These are phyloP conservation scores for Blastobotrys capitulatus DNA, from an alignment of 1,139 yeast species.

Conservation along the genomic window DNA sequence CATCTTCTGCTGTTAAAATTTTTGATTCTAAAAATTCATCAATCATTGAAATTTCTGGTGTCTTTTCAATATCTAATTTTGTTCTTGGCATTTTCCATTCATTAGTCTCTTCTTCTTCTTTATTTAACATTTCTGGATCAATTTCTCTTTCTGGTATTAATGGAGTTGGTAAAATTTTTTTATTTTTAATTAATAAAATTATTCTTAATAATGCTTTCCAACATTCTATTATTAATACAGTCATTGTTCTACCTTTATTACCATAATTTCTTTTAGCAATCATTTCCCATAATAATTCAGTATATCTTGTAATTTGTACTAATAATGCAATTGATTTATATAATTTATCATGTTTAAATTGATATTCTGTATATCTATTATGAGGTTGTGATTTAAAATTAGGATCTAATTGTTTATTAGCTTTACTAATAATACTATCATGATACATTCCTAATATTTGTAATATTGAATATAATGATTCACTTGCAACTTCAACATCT, in stretches of 20 bases:
- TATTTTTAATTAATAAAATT: constrained; percentile 27
- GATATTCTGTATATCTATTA: constrained; percentile 32
- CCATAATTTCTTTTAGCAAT: constrained; percentile 29
- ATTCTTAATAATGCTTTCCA: constrained; percentile 34
- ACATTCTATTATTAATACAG: constrained; percentile 32
- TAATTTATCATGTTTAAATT: constrained; percentile 20
- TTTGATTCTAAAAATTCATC: constrained; percentile 26
- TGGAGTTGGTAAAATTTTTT: constrained; percentile 30
- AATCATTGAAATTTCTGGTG: constrained; percentile 2
- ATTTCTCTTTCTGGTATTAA: constrained; percentile 36
- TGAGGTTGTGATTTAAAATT: constrained; percentile 28
- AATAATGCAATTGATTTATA: constrained; percentile 31
- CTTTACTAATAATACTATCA: constrained; percentile 33
- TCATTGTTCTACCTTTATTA: constrained; percentile 29
- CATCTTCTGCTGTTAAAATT: constrained; percentile 33
- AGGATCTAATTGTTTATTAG: constrained; percentile 26
- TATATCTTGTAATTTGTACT: constrained; percentile 32
- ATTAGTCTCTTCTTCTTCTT: constrained; percentile 3
- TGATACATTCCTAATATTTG: constrained; percentile 37
- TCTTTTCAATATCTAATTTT: constrained; percentile 18
- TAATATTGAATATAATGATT: constrained; percentile 31
- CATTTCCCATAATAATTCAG: constrained; percentile 38
- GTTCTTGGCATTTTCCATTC: constrained; percentile 33
- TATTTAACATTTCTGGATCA: constrained; percentile 22
- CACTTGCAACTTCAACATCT: constrained; percentile 37